Conservation (phyloP, 1,284 basidiomycete genomes). For the Heterobasidion irregulare region DNA sequence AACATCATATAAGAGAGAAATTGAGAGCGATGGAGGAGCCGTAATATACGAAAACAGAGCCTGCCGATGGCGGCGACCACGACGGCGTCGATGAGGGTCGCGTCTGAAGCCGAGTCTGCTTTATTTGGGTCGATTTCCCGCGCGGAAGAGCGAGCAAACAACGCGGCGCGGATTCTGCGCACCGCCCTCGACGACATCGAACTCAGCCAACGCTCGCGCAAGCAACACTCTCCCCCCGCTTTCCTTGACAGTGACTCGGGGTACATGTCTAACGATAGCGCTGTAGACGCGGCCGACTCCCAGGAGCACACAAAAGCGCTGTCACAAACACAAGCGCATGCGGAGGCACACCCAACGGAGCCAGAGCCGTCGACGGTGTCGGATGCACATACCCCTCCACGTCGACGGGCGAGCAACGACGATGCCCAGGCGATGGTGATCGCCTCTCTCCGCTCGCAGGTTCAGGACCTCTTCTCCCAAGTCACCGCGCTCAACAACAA, state of each 20-base stretch:
- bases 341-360: not conserved
- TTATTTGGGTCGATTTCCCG: conserved; percentile 6
- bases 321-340: not conserved
- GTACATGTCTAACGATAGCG: conserved; percentile 8
- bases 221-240: not conserved
- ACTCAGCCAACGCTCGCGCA: not conserved
- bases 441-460: conserved; percentile 68
- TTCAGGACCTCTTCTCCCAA: conserved; percentile 83
- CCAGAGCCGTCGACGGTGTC: not conserved
- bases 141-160: not conserved
- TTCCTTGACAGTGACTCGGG: conserved; percentile 3
- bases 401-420: conserved; percentile 13
- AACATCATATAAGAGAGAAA: not conserved
- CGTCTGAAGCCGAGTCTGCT: not conserved
- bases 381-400: not conserved
- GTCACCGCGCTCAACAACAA: conserved; percentile 88
- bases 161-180: conserved; percentile 4
- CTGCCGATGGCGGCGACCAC: not conserved
- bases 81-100: not conserved
- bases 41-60: not conserved
- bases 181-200: conserved; percentile 4
- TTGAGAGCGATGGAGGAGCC: not conserved
- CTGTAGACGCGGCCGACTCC: not conserved
- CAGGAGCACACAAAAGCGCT: not conserved
- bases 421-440: conserved; percentile 76